A percentile compares a stretch with the other conserved stretches of the same genome.
Conservation (phyloP, 2,329 filamentous ascomycete species). For the Akanthomyces uredinophilus region DNA sequence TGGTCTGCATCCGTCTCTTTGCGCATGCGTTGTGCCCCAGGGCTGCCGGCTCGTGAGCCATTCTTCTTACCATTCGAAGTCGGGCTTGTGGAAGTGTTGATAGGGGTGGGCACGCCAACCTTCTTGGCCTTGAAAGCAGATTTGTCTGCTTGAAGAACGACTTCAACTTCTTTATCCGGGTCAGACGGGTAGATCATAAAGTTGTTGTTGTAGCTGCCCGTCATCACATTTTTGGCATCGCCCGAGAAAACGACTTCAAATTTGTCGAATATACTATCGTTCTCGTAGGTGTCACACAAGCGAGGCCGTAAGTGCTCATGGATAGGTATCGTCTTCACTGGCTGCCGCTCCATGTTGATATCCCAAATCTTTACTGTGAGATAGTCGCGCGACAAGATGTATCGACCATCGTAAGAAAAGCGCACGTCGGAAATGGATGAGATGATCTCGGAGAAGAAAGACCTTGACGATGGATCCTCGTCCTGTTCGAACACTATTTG, state of each 20-base stretch:
- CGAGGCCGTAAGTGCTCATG: conserved; percentile 93
- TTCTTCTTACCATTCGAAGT: conserved; percentile 75
- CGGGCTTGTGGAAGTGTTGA: conserved; percentile 75
- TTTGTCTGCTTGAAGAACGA: conserved; percentile 96
- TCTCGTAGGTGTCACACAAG: conserved; percentile 97
- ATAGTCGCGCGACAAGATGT: conserved; percentile 96
- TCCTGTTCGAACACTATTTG: conserved; percentile 91
- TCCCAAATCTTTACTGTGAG: conserved; percentile 99
- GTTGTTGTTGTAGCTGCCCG: conserved; percentile 99
- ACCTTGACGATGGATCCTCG: conserved; percentile 92
- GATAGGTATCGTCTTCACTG: conserved; percentile 97
- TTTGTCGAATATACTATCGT: conserved; percentile 99
- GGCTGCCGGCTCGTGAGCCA: conserved; percentile 81
- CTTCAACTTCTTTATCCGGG: conserved; percentile 91
- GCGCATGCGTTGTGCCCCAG: conserved; percentile 82
- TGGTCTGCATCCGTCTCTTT: conserved; percentile 99
- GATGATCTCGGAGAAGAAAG: conserved; percentile 99
- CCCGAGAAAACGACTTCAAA: conserved; percentile 99
- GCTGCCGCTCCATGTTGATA: conserved; percentile 97
- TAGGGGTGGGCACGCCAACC: conserved; percentile 93
- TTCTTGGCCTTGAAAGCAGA: conserved; percentile 99
- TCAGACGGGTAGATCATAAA: conserved; percentile 99
- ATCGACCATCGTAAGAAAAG: conserved; percentile 92
- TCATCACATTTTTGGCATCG: conserved; percentile 99
- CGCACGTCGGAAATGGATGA: conserved; percentile 98